Percentiles rank a stretch among this genome's conserved stretches.
Conservation (phyloP, 495 filamentous ascomycete species). For the Neurospora sp. region DNA sequence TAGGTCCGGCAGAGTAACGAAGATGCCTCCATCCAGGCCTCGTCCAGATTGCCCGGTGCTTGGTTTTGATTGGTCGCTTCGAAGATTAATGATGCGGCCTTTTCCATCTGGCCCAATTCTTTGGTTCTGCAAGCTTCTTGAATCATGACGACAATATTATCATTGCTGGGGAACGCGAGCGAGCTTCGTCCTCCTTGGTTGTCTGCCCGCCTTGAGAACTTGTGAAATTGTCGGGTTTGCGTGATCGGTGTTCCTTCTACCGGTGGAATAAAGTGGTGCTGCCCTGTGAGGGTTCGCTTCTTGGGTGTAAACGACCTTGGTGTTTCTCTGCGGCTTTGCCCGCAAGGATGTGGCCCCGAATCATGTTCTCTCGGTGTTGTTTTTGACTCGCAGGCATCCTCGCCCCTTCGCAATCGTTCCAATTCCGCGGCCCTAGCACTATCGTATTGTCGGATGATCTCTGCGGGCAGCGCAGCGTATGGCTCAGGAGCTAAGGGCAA, state of each 20-base stretch:
- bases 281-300: background rate
- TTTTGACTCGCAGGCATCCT: background rate
- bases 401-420: background rate
- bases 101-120: conserved; percentile 10
- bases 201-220: background rate
- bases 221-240: background rate
- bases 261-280: background rate
- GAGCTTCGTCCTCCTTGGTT: conserved; percentile 1
- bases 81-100: conserved; percentile 16
- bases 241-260: background rate
- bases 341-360: background rate
- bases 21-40: conserved; percentile 24
- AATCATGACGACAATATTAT: conserved; percentile 9
- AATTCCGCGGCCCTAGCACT: background rate
- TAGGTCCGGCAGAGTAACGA: conserved; percentile 29
- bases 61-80: conserved; percentile 7
- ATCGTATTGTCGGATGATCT: background rate
- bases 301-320: background rate
- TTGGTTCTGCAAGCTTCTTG: conserved; percentile 11
- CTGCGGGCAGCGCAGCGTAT: background rate
- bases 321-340: background rate
- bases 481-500: conserved; percentile 12
- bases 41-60: conserved; percentile 11
- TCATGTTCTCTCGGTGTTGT: background rate
- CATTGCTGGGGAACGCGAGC: conserved; percentile 4